phyloP scores from a whole-genome alignment of 164 flowering plant genomes.

The Brasenia schreberi region DNA sequence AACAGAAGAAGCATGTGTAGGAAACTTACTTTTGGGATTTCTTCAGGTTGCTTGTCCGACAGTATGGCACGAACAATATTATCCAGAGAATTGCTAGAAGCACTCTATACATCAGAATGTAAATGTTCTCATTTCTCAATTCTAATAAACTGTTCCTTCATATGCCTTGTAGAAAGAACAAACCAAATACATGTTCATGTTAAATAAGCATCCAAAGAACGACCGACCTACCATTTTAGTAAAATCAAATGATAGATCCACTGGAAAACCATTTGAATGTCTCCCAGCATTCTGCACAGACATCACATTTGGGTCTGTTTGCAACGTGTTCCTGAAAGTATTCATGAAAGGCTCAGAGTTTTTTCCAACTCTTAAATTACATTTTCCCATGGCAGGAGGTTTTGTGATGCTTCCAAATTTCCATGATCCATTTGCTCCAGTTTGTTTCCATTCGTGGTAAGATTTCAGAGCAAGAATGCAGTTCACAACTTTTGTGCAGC shows the following conservation, averaged over 20 bases:
- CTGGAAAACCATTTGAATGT: background rate
- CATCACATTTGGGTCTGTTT: background rate
- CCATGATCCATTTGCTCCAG: slow-evolving; percentile 69
- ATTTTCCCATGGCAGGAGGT: slow-evolving; percentile 27
- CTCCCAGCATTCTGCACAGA: background rate
- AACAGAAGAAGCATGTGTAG: background rate
- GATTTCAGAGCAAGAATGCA: slow-evolving; percentile 85
- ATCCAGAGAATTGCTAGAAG: slow-evolving; percentile 30
- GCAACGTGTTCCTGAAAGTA: slow-evolving; percentile 27
- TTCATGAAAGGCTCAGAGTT: slow-evolving; percentile 72
- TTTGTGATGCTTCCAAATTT: slow-evolving; percentile 74
- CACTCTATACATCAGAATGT: slow-evolving; percentile 21
- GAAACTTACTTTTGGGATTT: slow-evolving; percentile 63
- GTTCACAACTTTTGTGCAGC: slow-evolving; percentile 68
- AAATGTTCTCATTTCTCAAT: background rate
- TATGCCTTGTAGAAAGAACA: background rate
- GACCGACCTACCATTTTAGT: slow-evolving; percentile 50
- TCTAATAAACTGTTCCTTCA: background rate
- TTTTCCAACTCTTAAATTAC: slow-evolving; percentile 26
- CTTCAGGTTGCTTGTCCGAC: slow-evolving; percentile 79
- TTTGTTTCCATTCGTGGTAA: slow-evolving; percentile 72
- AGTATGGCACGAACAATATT: slow-evolving; percentile 62
- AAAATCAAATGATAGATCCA: slow-evolving; percentile 18
- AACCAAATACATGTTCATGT: background rate
- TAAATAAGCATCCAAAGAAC: slow-evolving; percentile 1